Evolutionary conservation across 1,284 basidiomycete species (phyloP).

Genomic region (Hemileia vastatrix): DNA sequence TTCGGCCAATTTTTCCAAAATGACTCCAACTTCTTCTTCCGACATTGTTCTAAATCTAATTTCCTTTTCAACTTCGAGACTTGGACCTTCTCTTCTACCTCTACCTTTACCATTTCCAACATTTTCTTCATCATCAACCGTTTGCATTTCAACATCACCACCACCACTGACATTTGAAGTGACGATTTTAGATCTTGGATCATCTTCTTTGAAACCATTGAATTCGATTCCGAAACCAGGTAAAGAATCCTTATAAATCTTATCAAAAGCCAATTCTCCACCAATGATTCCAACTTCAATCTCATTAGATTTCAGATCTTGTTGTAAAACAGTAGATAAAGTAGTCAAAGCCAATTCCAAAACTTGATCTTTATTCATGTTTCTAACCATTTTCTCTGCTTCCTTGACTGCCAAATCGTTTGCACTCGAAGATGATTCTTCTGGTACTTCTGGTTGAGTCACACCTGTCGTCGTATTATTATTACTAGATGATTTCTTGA

Average conservation of each 20-base stretch:
- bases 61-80: conserved; percentile 27
- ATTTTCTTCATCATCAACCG: not conserved
- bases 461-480: no score
- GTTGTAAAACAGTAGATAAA: conserved; percentile 39
- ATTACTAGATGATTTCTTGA: conserved; percentile 31
- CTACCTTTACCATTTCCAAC: not conserved
- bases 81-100: not conserved
- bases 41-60: conserved; percentile 36
- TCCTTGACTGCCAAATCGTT: conserved; percentile 35
- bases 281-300: conserved; percentile 41
- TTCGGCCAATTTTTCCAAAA: conserved; percentile 41
- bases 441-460: no score
- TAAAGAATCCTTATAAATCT: conserved; percentile 9
- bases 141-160: not conserved
- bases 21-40: conserved; percentile 35
- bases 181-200: not conserved
- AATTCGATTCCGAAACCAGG: conserved; percentile 24
- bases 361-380: no score
- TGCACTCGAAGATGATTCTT: not conserved
- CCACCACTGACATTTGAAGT: not conserved
- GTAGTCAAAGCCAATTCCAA: conserved; percentile 40
- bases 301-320: conserved; percentile 41
- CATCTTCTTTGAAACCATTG: conserved; percentile 5
- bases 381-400: conserved; percentile 31
- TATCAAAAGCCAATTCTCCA: conserved; percentile 27